These are phyloP conservation scores for Ceratocystiopsis sp. DNA, from an alignment of 2,329 filamentous ascomycete genomes.

Conservation along the genomic window DNA sequence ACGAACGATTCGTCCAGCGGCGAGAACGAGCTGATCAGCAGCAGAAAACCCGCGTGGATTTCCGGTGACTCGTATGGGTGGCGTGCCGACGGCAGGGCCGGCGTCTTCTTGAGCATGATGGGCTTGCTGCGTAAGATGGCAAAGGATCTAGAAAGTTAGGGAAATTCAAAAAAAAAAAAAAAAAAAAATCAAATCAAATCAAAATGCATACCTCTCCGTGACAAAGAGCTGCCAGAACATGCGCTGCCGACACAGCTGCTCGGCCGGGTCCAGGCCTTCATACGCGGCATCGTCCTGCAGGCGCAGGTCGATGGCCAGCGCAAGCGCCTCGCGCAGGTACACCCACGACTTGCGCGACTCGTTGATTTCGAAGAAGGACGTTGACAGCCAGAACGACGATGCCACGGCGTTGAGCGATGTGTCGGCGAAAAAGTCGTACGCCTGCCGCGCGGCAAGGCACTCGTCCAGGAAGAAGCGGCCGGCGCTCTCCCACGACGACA, in stretches of 20 bases:
- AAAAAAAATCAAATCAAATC: too few relatives aligned
- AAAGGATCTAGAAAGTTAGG: slow-evolving; percentile 31
- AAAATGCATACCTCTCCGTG: slow-evolving; percentile 43
- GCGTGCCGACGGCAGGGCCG: slow-evolving; percentile 33
- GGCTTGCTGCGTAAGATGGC: slow-evolving; percentile 47
- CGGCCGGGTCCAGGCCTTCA: slow-evolving; percentile 26
- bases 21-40: slow-evolving; percentile 42
- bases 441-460: slow-evolving; percentile 35
- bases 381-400: slow-evolving; percentile 44
- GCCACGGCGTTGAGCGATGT: slow-evolving; percentile 37
- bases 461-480: slow-evolving; percentile 42
- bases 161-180: too few relatives aligned
- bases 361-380: slow-evolving; percentile 43
- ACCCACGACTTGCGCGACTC: slow-evolving; percentile 45
- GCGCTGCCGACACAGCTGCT: slow-evolving; percentile 34
- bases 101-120: slow-evolving; percentile 42
- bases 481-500: slow-evolving; percentile 29
- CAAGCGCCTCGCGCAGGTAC: slow-evolving; percentile 43
- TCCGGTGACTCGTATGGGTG: slow-evolving; percentile 33
- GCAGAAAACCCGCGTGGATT: slow-evolving; percentile 39
- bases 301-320: slow-evolving; percentile 38
- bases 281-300: slow-evolving; percentile 43
- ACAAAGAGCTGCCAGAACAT: slow-evolving; percentile 48
- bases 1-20: slow-evolving; percentile 48
- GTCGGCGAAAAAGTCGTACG: slow-evolving; percentile 39